A percentile compares a stretch with the other conserved stretches of the same genome.
Conservation (phyloP, 257 asterid genomes). For the Solanum arcanum region DNA sequence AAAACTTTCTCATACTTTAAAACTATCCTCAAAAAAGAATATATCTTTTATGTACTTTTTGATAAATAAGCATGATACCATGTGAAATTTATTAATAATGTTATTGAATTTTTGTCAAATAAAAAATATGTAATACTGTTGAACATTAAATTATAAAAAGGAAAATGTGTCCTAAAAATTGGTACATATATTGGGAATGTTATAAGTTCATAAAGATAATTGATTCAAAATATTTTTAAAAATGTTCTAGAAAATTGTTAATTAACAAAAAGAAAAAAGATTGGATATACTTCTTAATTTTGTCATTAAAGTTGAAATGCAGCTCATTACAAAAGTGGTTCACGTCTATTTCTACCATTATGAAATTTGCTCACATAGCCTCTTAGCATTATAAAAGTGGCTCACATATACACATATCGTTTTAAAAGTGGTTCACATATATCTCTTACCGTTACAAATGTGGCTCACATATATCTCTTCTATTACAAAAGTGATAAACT, state of each 20-base stretch:
- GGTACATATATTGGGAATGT: neutral
- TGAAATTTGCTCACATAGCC: no score
- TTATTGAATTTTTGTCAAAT: neutral
- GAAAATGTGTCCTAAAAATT: neutral
- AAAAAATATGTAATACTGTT: neutral
- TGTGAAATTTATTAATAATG: neutral
- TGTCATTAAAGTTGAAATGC: no score
- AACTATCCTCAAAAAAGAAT: neutral
- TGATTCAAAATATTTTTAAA: neutral
- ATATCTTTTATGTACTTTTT: neutral
- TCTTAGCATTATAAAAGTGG: no score
- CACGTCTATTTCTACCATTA: no score
- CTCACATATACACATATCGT: no score
- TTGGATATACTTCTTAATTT: no score
- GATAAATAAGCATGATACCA: neutral
- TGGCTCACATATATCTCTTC: no score
- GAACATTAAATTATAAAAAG: neutral
- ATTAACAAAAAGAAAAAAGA: neutral
- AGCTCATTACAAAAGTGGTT: no score
- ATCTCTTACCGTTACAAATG: no score
- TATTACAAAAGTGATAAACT: no score
- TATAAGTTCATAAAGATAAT: neutral
- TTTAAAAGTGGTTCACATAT: no score
- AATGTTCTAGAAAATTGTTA: neutral
- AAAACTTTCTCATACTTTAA: neutral